Evolutionary conservation across 371 early-diverging fungal genomes (phyloP).

Genomic region (Apophysomyces variabilis): DNA sequence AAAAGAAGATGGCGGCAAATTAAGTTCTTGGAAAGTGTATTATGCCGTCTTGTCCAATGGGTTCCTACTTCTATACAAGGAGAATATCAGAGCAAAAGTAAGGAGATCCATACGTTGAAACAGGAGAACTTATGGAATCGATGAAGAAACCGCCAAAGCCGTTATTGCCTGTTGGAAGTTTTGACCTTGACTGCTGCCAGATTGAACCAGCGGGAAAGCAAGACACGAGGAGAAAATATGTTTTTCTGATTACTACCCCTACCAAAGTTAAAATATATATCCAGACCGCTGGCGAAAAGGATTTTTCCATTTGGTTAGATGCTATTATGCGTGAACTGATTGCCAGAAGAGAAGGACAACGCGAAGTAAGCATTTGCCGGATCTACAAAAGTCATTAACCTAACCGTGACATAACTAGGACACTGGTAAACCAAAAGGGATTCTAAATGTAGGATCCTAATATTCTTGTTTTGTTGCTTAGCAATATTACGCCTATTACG

Average conservation of each 20-base stretch:
- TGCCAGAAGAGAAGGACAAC: conserved; percentile 39
- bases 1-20: conserved; percentile 48
- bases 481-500: conserved; percentile 27
- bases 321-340: conserved; percentile 57
- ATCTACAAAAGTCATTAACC: neutral
- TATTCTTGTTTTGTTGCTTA: neutral
- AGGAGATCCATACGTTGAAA: neutral
- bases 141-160: conserved; percentile 38
- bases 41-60: conserved; percentile 49
- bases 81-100: conserved; percentile 40
- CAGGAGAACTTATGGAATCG: neutral
- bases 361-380: conserved; percentile 19
- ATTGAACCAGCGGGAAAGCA: conserved; percentile 49
- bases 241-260: conserved; percentile 30
- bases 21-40: conserved; percentile 55
- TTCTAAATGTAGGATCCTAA: neutral
- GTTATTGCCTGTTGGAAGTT: conserved; percentile 47
- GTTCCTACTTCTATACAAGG: conserved; percentile 48
- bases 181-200: conserved; percentile 49
- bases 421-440: conserved; percentile 12
- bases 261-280: conserved; percentile 45
- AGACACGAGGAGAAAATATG: conserved; percentile 38
- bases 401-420: conserved; percentile 13
- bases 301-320: conserved; percentile 50
- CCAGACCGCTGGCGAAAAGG: conserved; percentile 46